Evolutionary conservation across 2,329 filamentous ascomycete species (phyloP).

Genomic region (Colletotrichum spinosum): DNA sequence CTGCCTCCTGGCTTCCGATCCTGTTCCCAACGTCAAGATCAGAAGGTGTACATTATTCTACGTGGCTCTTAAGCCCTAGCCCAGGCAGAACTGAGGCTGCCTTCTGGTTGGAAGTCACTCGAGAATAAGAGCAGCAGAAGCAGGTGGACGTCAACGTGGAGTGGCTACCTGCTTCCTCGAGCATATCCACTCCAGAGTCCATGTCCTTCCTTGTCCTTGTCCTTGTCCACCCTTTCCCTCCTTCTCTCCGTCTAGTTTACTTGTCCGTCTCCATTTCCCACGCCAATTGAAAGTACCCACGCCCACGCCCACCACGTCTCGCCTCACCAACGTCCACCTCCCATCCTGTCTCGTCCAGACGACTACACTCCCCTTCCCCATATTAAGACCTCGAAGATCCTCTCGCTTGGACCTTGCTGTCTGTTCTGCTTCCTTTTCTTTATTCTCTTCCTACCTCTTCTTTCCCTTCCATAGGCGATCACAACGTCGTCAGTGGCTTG

Average conservation of each 20-base stretch:
- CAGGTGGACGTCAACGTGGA: too few species aligned
- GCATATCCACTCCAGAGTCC: conserved; percentile 24
- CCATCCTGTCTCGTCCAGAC: conserved; percentile 24
- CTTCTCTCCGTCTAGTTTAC: too few species aligned
- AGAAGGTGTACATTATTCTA: too few species aligned
- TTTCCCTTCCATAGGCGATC: conserved; percentile 3
- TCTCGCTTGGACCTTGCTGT: conserved; percentile 24
- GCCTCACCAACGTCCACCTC: conserved; percentile 13
- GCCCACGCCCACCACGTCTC: background rate
- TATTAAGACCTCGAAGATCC: conserved; percentile 37
- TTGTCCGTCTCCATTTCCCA: too few species aligned
- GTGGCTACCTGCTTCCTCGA: background rate
- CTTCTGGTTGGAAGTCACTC: too few species aligned
- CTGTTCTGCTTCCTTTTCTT: conserved; percentile 10
- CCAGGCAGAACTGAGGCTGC: too few species aligned
- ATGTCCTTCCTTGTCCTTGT: too few species aligned
- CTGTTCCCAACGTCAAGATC: too few species aligned
- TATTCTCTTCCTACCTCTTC: conserved; percentile 5
- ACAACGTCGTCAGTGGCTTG: background rate
- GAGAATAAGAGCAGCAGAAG: too few species aligned
- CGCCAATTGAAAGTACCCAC: background rate
- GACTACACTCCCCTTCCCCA: conserved; percentile 29
- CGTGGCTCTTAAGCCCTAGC: too few species aligned
- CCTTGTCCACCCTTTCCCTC: too few species aligned
- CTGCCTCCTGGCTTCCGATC: conserved; percentile 9